Evolutionary conservation across 2,329 filamentous ascomycete species (phyloP).

Genomic region (Sporothrix euskadiensis): DNA sequence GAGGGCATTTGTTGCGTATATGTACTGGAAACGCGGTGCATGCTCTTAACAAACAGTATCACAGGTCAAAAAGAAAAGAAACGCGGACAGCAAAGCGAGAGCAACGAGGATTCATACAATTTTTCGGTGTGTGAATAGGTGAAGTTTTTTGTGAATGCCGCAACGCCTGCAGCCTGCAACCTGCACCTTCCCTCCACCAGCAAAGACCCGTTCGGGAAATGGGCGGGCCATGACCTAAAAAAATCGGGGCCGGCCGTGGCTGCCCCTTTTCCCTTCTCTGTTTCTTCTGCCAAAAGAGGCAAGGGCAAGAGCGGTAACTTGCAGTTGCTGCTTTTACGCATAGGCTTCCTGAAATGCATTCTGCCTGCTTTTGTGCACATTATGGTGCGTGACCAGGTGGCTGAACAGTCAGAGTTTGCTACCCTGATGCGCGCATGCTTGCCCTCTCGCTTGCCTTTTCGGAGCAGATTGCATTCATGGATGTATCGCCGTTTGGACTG

Average conservation of each 20-base stretch:
- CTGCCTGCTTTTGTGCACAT: background rate
- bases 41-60: background rate
- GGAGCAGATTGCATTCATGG: conserved; percentile 10
- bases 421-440: background rate
- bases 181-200: background rate
- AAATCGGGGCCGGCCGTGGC: background rate
- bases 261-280: background rate
- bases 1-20: background rate
- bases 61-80: background rate
- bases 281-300: background rate
- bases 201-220: background rate
- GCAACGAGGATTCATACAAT: background rate
- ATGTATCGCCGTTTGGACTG: background rate
- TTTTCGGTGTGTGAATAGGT: background rate
- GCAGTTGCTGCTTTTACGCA: background rate
- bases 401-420: background rate
- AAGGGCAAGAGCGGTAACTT: conserved; percentile 10
- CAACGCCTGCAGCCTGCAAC: background rate
- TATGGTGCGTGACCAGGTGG: background rate
- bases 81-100: background rate
- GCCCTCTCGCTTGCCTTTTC: background rate
- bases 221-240: background rate
- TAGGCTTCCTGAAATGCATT: background rate
- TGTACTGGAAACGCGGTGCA: background rate
- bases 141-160: background rate